These are phyloP conservation scores for Geotrichum bryndzae DNA, from an alignment of 1,139 yeast species.

Conservation along the genomic window DNA sequence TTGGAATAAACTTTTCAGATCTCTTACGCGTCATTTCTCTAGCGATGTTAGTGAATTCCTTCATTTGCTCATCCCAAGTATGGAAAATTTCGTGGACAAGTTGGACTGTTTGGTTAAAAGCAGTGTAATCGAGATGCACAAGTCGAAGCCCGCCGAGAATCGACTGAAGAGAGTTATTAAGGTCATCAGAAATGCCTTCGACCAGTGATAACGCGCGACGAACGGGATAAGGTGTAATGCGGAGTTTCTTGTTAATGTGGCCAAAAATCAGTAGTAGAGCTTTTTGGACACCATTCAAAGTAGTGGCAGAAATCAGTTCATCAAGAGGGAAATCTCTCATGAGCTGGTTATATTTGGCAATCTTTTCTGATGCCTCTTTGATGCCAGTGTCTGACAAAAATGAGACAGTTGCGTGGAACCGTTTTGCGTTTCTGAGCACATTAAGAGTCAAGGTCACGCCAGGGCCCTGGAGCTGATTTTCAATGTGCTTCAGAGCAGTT, in stretches of 20 bases:
- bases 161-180: slow-evolving; percentile 35
- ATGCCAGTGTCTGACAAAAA: slow-evolving; percentile 71
- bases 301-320: slow-evolving; percentile 49
- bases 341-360: slow-evolving; percentile 54
- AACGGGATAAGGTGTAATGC: slow-evolving; percentile 60
- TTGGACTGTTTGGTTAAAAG: slow-evolving; percentile 32
- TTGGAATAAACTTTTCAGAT: slow-evolving; percentile 63
- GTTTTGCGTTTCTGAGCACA: slow-evolving; percentile 60
- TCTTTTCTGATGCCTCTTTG: slow-evolving; percentile 47
- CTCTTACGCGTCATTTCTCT: slow-evolving; percentile 74
- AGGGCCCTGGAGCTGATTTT: slow-evolving; percentile 51
- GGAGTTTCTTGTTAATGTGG: slow-evolving; percentile 56
- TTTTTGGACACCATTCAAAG: slow-evolving; percentile 43
- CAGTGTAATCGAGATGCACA: slow-evolving; percentile 36
- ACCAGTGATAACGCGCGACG: slow-evolving; percentile 56
- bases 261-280: slow-evolving; percentile 48
- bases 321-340: slow-evolving; percentile 67
- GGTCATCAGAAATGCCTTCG: slow-evolving; percentile 52
- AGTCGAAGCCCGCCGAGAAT: slow-evolving; percentile 30
- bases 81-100: slow-evolving; percentile 35
- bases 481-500: slow-evolving; percentile 50
- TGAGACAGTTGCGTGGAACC: slow-evolving; percentile 73
- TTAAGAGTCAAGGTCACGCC: slow-evolving; percentile 57
- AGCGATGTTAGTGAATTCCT: slow-evolving; percentile 53
- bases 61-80: slow-evolving; percentile 47